phyloP scores from a whole-genome alignment of 331 rosid genomes.

The Acacia concinna region DNA sequence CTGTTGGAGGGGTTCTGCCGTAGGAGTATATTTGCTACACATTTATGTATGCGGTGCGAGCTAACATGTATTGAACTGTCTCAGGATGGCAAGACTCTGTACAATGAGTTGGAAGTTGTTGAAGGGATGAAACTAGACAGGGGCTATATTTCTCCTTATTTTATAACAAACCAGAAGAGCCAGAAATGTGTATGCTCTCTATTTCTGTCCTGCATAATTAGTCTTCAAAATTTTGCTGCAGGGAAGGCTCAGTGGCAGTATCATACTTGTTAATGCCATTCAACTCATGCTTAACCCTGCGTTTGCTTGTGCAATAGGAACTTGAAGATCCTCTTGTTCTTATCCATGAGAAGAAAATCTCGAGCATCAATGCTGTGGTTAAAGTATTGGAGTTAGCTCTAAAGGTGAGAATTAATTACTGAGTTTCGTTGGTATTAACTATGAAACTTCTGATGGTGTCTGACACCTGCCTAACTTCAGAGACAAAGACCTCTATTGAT shows the following conservation, averaged over 20 bases:
- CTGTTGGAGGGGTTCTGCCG: neutral
- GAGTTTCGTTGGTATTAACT: constrained; percentile 6
- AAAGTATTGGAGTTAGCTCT: constrained; percentile 90
- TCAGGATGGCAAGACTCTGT: constrained; percentile 86
- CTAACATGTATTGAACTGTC: constrained; percentile 30
- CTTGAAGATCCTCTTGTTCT: constrained; percentile 88
- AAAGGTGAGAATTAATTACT: constrained; percentile 53
- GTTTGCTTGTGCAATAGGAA: constrained; percentile 53
- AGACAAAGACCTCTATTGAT: constrained; percentile 81
- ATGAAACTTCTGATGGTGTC: constrained; percentile 9
- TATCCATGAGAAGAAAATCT: constrained; percentile 93
- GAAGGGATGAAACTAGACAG: constrained; percentile 94
- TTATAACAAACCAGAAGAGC: constrained; percentile 80
- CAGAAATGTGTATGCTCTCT: constrained; percentile 78
- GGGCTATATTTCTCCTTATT: constrained; percentile 87
- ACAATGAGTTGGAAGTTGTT: constrained; percentile 88
- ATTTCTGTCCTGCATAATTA: neutral
- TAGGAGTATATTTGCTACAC: neutral
- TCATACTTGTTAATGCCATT: neutral
- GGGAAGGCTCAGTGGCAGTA: neutral
- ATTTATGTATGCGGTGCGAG: neutral
- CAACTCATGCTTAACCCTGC: constrained; percentile 4
- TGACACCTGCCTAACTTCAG: constrained; percentile 43
- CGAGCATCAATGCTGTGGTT: constrained; percentile 75
- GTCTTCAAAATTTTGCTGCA: neutral